phyloP scores from a whole-genome alignment of 352 stramenopile species.

The Thraustotheca clavata region DNA sequence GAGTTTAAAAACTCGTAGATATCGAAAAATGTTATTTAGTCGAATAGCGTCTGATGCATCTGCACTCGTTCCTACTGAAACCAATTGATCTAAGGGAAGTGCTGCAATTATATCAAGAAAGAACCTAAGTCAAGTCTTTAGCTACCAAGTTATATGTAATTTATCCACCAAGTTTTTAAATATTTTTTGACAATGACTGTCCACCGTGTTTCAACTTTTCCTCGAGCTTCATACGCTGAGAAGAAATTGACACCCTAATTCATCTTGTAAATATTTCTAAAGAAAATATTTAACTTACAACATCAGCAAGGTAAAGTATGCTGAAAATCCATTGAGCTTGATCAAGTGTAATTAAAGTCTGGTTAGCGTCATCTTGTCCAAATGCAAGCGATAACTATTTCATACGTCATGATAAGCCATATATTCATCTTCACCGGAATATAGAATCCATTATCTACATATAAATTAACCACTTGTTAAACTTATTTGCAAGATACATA shows the following conservation, averaged over 20 bases:
- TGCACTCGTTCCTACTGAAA: too few relatives aligned
- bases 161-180: constrained; percentile 41
- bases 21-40: constrained; percentile 33
- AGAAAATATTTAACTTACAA: constrained; percentile 31
- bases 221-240: constrained; percentile 52
- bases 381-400: constrained; percentile 67
- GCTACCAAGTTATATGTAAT: not conserved
- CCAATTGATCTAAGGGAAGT: constrained; percentile 62
- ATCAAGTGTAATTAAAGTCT: constrained; percentile 28
- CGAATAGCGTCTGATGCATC: too few relatives aligned
- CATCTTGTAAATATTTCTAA: not conserved
- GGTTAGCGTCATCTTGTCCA: constrained; percentile 20
- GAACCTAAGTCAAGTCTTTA: constrained; percentile 25
- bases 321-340: constrained; percentile 50
- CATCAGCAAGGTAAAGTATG: constrained; percentile 38
- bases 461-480: not conserved
- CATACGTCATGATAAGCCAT: constrained; percentile 4
- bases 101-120: constrained; percentile 61
- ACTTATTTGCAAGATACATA: constrained; percentile 31
- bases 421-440: constrained; percentile 36
- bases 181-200: constrained; percentile 45
- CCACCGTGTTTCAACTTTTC: constrained; percentile 42
- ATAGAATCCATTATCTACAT: constrained; percentile 59
- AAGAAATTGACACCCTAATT: constrained; percentile 56
- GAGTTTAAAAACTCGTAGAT: constrained; percentile 54